Conservation (phyloP, 2,329 filamentous ascomycete genomes). For the Saccharata proteae region DNA sequence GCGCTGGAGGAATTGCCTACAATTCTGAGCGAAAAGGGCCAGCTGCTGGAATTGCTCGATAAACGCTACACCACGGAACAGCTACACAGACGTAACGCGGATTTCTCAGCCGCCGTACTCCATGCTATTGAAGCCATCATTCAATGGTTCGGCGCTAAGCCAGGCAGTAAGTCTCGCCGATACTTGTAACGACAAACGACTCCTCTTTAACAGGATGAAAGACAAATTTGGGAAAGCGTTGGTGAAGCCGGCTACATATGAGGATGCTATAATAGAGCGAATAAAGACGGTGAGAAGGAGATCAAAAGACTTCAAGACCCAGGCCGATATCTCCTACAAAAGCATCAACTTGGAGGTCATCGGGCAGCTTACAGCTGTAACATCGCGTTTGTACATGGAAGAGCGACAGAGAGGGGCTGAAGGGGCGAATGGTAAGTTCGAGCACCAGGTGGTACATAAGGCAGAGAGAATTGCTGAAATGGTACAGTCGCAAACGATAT, state of each 20-base stretch:
- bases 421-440: too few relatives aligned
- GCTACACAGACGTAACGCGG: neutral
- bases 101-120: neutral
- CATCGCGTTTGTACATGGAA: too few relatives aligned
- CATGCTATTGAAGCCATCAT: neutral
- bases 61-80: neutral
- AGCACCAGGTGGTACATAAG: too few relatives aligned
- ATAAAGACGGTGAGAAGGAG: neutral
- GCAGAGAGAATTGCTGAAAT: too few relatives aligned
- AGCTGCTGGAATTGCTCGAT: neutral
- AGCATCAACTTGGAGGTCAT: neutral
- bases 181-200: too few relatives aligned
- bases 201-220: neutral
- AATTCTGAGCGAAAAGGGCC: neutral
- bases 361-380: too few relatives aligned
- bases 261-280: neutral
- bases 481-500: too few relatives aligned
- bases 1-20: neutral
- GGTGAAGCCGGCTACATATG: neutral
- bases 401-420: too few relatives aligned
- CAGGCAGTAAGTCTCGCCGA: neutral
- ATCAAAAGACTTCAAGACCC: neutral
- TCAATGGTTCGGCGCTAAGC: neutral
- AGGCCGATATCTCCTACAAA: neutral
- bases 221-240: neutral